Evolutionary conservation across 345 rosid genomes (phyloP), one percentile per base, ranked within the genome.

Genomic region (Hibiscus tridactylites): DNA sequence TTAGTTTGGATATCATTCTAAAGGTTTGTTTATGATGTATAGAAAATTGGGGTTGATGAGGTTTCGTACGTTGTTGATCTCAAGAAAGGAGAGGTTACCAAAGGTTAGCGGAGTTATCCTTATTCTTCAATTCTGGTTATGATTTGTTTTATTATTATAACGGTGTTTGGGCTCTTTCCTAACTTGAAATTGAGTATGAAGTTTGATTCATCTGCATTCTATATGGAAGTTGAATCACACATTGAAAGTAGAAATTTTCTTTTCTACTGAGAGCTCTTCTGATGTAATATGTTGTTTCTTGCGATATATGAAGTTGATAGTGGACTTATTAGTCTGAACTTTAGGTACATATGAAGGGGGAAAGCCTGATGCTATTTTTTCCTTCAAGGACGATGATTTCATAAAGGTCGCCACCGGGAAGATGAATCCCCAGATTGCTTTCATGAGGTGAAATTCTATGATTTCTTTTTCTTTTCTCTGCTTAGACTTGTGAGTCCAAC

Each of bases 371-470:
- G 93, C 97, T 59, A 85, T 83, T 2, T 85, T 95, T 75, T 90
- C 97, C 49, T 77, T 95, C 42, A 90, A 86, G 82, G 99, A 95
- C 77, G 97, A 92, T 26, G 97, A 95, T 76, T 95, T 95, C 81
- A 67, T 92, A 17, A 95, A 92, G 89, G 88, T 95, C 74, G 91
- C 96, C 65, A 85, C 84, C 1, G 98, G 98, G 37, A 89, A 95
- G 82, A 81, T 95, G 94, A 89, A 92, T 79, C 97, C 98, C 68
- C 98, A 95, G 76, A 82, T 90, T 77, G 98, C 99, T 84, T 95
- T 89, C 81, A 86, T 92, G 82, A 92, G 97, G 98, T 92, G n/a
- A 3, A 1, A 70, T 15, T 68, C 68, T 31, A 57, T 3, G 3
- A 2, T 37, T 15, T 73, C n/a, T 15, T 1, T 50, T 64, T 39